Percentiles rank a stretch among this genome's conserved stretches.
phyloP scores from a whole-genome alignment of 768 basidiomycete species.

The Podaxis rugospora region DNA sequence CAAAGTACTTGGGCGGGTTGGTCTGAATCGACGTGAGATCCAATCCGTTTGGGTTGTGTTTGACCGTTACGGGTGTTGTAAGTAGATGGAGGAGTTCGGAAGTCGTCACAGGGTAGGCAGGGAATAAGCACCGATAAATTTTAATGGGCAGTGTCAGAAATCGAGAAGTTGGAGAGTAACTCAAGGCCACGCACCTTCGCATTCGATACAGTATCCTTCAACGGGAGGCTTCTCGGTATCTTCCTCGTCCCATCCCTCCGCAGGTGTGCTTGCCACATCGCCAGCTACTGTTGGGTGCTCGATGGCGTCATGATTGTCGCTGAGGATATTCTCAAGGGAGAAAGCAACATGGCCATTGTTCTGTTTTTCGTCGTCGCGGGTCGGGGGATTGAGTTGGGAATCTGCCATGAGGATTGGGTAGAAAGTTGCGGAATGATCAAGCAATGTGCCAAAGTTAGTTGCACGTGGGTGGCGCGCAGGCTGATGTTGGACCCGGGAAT shows the following conservation, averaged over 20 bases:
- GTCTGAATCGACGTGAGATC: constrained; percentile 39
- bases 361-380: constrained; percentile 8
- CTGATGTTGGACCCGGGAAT: constrained; percentile 16
- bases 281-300: constrained; percentile 40
- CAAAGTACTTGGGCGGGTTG: constrained; percentile 78
- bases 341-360: constrained; percentile 29
- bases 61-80: neutral
- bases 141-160: neutral
- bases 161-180: neutral
- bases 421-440: neutral
- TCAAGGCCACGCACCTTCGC: constrained; percentile 62
- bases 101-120: no score
- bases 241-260: constrained; percentile 70
- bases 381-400: constrained; percentile 13
- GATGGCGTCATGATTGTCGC: constrained; percentile 55
- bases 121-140: neutral
- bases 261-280: constrained; percentile 26
- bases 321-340: constrained; percentile 68
- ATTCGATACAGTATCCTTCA: constrained; percentile 78
- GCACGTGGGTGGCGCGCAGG: constrained; percentile 7
- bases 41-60: neutral
- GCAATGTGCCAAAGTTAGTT: neutral
- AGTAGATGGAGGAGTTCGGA: neutral
- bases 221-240: constrained; percentile 36
- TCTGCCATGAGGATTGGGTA: constrained; percentile 16